These are phyloP conservation scores for Cercospora sp. DNA, from an alignment of 2,329 filamentous ascomycete genomes.

Conservation along the genomic window DNA sequence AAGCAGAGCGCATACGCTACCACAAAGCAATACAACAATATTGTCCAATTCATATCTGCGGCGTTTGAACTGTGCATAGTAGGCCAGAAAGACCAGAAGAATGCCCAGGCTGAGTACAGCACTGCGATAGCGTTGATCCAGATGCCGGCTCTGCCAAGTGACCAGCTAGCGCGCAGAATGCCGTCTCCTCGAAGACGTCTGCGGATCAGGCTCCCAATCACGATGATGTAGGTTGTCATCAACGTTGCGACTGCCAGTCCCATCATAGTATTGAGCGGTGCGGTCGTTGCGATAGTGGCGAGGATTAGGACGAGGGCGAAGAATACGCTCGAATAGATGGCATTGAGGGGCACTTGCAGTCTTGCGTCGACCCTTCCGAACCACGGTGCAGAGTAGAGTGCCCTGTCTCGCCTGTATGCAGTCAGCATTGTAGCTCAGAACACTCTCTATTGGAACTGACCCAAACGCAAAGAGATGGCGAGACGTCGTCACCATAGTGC, in stretches of 20 bases:
- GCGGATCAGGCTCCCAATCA: slow-evolving; percentile 42
- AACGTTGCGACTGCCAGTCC: slow-evolving; percentile 44
- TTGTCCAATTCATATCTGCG: slow-evolving; percentile 54
- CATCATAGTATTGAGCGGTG: slow-evolving; percentile 47
- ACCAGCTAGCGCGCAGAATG: slow-evolving; percentile 42
- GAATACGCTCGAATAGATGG: slow-evolving; percentile 35
- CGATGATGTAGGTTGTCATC: slow-evolving; percentile 46
- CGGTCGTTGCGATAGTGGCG: slow-evolving; percentile 33
- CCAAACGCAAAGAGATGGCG: slow-evolving; percentile 45
- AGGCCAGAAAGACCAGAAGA: slow-evolving; percentile 49
- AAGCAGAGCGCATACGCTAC: slow-evolving; percentile 12
- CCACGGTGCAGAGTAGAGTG: slow-evolving; percentile 42
- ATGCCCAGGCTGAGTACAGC: slow-evolving; percentile 39
- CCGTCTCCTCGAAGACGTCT: slow-evolving; percentile 41
- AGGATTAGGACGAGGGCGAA: slow-evolving; percentile 42
- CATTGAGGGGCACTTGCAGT: slow-evolving; percentile 33
- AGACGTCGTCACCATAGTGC: slow-evolving; percentile 43
- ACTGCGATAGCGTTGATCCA: slow-evolving; percentile 42
- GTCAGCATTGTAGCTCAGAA: slow-evolving; percentile 19
- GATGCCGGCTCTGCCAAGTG: slow-evolving; percentile 42
- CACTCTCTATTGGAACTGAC: slow-evolving; percentile 34
- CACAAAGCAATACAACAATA: slow-evolving; percentile 45
- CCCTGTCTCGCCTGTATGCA: slow-evolving; percentile 39
- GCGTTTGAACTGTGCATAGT: slow-evolving; percentile 39
- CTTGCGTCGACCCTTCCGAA: slow-evolving; percentile 36